Percentiles rank a stretch among this genome's conserved stretches.
phyloP scores from a whole-genome alignment of 805 yeast species.

The Kluyveromyces nonfermentans region DNA sequence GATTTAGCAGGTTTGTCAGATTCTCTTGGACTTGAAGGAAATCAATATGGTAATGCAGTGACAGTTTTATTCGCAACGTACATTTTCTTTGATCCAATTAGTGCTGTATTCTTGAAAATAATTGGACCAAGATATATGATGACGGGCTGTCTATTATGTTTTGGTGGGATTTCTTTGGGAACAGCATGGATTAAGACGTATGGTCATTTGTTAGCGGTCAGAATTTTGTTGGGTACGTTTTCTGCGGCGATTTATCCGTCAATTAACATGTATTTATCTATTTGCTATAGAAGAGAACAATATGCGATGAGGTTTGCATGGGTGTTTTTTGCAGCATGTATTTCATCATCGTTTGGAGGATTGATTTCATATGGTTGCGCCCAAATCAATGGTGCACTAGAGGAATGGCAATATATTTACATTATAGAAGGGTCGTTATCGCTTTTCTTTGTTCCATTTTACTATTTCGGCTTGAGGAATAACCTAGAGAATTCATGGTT shows the following conservation, averaged over 20 bases:
- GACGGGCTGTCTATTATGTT: slow-evolving; percentile 26
- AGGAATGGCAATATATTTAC: slow-evolving; percentile 44
- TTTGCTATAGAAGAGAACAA: slow-evolving; percentile 40
- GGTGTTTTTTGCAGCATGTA: slow-evolving; percentile 43
- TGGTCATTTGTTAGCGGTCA: slow-evolving; percentile 35
- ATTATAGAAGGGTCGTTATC: slow-evolving; percentile 43
- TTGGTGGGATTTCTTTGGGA: slow-evolving; percentile 35
- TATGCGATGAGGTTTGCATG: slow-evolving; percentile 40
- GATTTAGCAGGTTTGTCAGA: slow-evolving; percentile 41
- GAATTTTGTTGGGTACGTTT: slow-evolving; percentile 43
- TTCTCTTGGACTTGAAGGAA: slow-evolving; percentile 31
- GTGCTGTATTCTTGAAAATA: slow-evolving; percentile 31
- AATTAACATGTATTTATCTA: slow-evolving; percentile 37
- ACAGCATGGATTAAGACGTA: slow-evolving; percentile 36
- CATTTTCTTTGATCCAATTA: slow-evolving; percentile 31
- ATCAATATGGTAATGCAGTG: slow-evolving; percentile 36
- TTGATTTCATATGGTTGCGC: slow-evolving; percentile 39
- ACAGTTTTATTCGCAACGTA: slow-evolving; percentile 41
- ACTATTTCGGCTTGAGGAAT: slow-evolving; percentile 34
- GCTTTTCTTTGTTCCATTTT: slow-evolving; percentile 29
- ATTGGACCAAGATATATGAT: slow-evolving; percentile 31
- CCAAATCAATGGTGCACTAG: slow-evolving; percentile 32
- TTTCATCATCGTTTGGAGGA: slow-evolving; percentile 53
- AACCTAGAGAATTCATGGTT: slow-evolving; percentile 32
- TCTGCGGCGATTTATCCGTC: slow-evolving; percentile 47